These are phyloP conservation scores for Rosa persica DNA, from an alignment of 306 rosid species.

Conservation along the genomic window DNA sequence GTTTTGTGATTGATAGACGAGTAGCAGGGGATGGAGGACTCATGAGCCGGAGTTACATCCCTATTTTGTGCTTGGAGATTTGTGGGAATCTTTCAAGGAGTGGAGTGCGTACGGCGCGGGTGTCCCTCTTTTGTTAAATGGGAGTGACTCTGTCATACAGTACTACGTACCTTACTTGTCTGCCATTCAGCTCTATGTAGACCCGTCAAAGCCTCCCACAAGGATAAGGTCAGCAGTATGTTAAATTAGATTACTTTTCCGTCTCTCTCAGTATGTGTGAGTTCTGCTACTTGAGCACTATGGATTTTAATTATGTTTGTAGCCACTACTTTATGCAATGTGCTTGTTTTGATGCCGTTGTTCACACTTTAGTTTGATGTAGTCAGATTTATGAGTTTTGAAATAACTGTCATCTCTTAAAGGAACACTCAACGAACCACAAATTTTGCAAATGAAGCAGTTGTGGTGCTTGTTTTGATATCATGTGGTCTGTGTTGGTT, in stretches of 20 bases:
- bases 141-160: slow-evolving; percentile 78
- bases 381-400: not conserved
- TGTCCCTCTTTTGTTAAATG: slow-evolving; percentile 74
- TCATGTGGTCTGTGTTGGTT: not conserved
- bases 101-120: slow-evolving; percentile 94
- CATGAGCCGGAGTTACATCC: slow-evolving; percentile 56
- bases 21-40: slow-evolving; percentile 54
- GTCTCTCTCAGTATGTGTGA: not conserved
- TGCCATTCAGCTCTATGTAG: slow-evolving; percentile 75
- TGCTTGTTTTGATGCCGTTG: slow-evolving; percentile 2
- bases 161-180: slow-evolving; percentile 86
- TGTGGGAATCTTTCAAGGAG: slow-evolving; percentile 85
- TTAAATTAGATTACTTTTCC: not conserved
- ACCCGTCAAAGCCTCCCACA: slow-evolving; percentile 64
- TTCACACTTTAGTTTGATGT: not conserved
- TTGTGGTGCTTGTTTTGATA: not conserved
- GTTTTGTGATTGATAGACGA: slow-evolving; percentile 46
- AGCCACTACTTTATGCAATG: not conserved
- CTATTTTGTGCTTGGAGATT: slow-evolving; percentile 77
- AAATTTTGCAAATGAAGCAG: not conserved
- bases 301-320: not conserved
- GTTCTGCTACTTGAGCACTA: not conserved
- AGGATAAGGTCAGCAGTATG: slow-evolving; percentile 48
- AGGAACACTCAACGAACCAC: not conserved
- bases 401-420: not conserved